phyloP scores from a whole-genome alignment of 1,284 basidiomycete genomes.

The Pascua guehoae region DNA sequence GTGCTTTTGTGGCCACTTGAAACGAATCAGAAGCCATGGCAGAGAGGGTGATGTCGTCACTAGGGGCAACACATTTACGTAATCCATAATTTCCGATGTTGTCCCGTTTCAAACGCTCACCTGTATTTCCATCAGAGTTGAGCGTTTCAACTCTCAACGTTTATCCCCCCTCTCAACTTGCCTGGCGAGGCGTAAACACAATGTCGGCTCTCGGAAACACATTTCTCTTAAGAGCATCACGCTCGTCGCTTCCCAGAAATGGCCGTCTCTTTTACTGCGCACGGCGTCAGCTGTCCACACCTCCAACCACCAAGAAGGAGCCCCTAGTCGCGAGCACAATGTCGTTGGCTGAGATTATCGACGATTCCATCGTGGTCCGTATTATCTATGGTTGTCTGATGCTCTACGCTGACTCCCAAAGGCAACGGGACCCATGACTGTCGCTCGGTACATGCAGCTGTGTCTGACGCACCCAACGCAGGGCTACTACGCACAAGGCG shows the following conservation, averaged over 20 bases:
- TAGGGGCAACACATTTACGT: background rate
- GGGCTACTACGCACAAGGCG: slow-evolving; percentile 79
- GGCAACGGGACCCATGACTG: slow-evolving; percentile 81
- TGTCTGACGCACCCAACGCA: slow-evolving; percentile 80
- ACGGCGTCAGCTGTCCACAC: slow-evolving; percentile 63
- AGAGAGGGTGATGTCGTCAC: background rate
- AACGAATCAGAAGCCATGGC: too few species aligned
- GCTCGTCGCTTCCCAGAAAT: background rate
- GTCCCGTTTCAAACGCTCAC: background rate
- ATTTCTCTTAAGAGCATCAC: background rate
- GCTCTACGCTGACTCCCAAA: slow-evolving; percentile 36
- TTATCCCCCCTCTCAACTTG: too few species aligned
- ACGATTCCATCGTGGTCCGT: slow-evolving; percentile 8
- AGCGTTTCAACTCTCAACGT: background rate
- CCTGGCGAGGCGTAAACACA: too few species aligned
- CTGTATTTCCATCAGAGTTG: background rate
- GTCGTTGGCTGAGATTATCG: slow-evolving; percentile 13
- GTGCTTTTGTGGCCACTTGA: too few species aligned
- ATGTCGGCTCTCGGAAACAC: too few species aligned
- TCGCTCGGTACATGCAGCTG: slow-evolving; percentile 82
- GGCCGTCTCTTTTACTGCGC: slow-evolving; percentile 38
- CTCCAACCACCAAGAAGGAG: background rate
- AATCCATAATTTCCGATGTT: slow-evolving; percentile 42
- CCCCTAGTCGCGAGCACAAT: background rate
- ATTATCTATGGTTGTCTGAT: background rate